Evolutionary conservation across 2,329 filamentous ascomycete genomes (phyloP).

Genomic region (Penicillium sp.): DNA sequence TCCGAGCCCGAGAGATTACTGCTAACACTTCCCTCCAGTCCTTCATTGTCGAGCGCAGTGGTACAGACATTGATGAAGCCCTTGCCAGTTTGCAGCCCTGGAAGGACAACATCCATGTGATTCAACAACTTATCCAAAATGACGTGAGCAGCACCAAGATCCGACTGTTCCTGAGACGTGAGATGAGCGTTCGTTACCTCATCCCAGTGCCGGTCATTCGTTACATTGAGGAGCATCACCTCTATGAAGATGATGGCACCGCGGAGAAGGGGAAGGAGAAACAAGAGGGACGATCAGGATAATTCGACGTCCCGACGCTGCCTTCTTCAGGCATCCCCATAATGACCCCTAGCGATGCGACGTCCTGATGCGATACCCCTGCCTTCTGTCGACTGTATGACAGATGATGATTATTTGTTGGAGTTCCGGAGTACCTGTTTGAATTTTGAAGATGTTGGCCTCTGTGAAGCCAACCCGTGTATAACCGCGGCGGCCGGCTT

Average conservation of each 20-base stretch:
- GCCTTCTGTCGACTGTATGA: constrained; percentile 3
- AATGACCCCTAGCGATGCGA: constrained; percentile 15
- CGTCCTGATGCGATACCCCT: constrained; percentile 25
- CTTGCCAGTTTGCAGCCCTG: constrained; percentile 75
- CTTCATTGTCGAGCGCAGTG: constrained; percentile 82
- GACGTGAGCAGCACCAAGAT: constrained; percentile 81
- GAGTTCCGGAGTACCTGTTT: constrained; percentile 14
- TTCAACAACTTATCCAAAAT: constrained; percentile 82
- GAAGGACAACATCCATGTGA: constrained; percentile 82
- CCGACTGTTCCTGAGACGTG: constrained; percentile 70
- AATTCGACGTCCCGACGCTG: constrained; percentile 12
- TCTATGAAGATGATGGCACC: constrained; percentile 57
- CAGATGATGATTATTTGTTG: constrained; percentile 11
- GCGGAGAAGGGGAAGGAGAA: constrained; percentile 37
- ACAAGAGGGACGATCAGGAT: constrained; percentile 27
- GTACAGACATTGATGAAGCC: constrained; percentile 84
- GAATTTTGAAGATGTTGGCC: not conserved
- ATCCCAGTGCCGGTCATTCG: constrained; percentile 71
- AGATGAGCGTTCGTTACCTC: constrained; percentile 76
- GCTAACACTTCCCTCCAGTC: constrained; percentile 41
- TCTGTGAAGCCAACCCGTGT: not conserved
- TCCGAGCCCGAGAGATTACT: not conserved
- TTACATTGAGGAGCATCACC: constrained; percentile 65
- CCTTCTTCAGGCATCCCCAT: not conserved
- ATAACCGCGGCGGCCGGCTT: not conserved